Base-by-base conservation (phyloP, 1,284 basidiomycete species). In the Melampsora allii-populina region DNA sequence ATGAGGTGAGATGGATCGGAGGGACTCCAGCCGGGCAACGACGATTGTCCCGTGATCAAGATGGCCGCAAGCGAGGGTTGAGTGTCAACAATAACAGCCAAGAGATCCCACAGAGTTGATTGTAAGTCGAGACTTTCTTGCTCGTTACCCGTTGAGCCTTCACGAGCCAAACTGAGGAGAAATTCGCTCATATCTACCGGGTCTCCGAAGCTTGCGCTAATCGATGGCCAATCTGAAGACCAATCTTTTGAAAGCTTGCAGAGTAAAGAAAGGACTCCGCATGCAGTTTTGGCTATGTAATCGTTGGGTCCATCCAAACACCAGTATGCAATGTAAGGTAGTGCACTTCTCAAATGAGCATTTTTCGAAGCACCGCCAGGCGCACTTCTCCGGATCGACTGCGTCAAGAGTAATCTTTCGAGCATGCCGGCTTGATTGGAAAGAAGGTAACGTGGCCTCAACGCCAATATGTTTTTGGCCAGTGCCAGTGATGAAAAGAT, bases 141-240 rank as follows among this genome's bases (percentile, higher is more conserved):
- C 39, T 42, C 39, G 39, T 42, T 12, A 42, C 39, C 39, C 12
- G 45, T 45, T n/a, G 39, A 17, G 46, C 69, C 69, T 48, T 59
- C 31, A 46, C 53, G 50, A 56, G 69, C 69, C 14, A 65, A 36
- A 50, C 56, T 53, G 36, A 63, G 48, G 46, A 73, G 19, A 46
- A 73, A 73, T 59, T 33, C 63, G 33, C 63, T 65, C 48, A 73
- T 73, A 12, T 65, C 39, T n/a, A 50, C 63, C 29, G 69, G 69
- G n/a, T 73, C 69, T 33, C 69, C 69, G 39, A 73, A 73, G n/a
- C 63, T 48, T 17, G 63, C 56, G 59, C 50, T 59, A 24, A 73
- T 73, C 29, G 69, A 73, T 46, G 63, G 63, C 69, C 69, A 73
- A 73, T 73, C 69, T 9, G 69, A 73, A 33, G 69, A 56, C 69